A percentile compares a stretch with the other conserved stretches of the same genome.
These are phyloP conservation scores for Rhodomyrtus psidioides DNA, from an alignment of 441 rosid species.

Conservation along the genomic window DNA sequence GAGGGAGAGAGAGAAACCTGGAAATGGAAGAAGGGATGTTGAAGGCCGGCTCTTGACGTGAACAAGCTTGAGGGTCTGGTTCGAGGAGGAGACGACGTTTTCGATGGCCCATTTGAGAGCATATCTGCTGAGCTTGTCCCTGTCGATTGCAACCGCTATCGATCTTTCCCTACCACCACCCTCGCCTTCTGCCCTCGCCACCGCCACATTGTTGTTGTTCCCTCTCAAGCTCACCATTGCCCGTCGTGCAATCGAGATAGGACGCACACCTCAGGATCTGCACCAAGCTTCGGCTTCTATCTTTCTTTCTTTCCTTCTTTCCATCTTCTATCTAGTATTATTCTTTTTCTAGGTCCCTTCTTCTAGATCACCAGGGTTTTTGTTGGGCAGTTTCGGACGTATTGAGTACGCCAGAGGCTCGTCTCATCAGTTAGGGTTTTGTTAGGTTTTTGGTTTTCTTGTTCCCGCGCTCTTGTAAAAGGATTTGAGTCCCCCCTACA, in stretches of 20 bases:
- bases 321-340: neutral
- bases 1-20: neutral
- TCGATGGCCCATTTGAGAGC: slow-evolving; percentile 12
- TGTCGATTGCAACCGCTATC: neutral
- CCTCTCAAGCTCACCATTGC: neutral
- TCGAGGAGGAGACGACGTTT: neutral
- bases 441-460: neutral
- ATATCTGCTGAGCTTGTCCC: neutral
- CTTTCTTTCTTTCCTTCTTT: neutral
- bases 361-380: neutral
- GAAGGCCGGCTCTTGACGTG: neutral
- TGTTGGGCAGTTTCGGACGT: neutral
- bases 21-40: neutral
- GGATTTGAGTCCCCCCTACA: too few species aligned
- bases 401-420: neutral
- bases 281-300: neutral
- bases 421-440: neutral
- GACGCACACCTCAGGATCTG: neutral
- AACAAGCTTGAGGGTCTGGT: neutral
- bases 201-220: neutral
- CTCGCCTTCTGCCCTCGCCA: slow-evolving; percentile 1
- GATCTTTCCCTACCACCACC: neutral
- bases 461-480: neutral
- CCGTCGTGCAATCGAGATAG: too few species aligned
- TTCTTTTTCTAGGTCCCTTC: neutral